These are phyloP conservation scores for Lentinula boryana DNA, from an alignment of 768 basidiomycete genomes.

Conservation along the genomic window DNA sequence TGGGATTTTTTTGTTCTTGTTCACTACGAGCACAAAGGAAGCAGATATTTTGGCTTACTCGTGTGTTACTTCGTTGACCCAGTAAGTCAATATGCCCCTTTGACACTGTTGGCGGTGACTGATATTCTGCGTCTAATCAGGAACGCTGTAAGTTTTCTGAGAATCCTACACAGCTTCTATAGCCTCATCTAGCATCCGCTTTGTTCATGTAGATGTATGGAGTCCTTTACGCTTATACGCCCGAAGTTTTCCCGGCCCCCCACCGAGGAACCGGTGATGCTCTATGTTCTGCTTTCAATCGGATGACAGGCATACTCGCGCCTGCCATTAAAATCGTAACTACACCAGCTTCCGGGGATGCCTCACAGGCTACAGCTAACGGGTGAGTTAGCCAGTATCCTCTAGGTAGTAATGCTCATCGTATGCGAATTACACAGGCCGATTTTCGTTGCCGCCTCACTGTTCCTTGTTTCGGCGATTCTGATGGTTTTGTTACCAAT, in stretches of 20 bases:
- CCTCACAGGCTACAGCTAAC: conserved; percentile 25
- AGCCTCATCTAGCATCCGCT: not conserved
- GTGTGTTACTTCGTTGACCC: conserved; percentile 34
- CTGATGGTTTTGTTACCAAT: conserved; percentile 39
- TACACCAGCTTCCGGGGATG: conserved; percentile 23
- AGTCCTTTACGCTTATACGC: conserved; percentile 51
- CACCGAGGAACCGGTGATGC: conserved; percentile 53
- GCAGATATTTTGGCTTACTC: conserved; percentile 38
- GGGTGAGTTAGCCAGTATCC: conserved; percentile 18
- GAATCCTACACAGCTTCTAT: not conserved
- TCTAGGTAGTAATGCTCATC: not conserved
- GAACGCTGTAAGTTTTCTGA: conserved; percentile 28
- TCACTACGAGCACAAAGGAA: conserved; percentile 38
- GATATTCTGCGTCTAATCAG: conserved; percentile 4
- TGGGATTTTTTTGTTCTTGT: conserved; percentile 43
- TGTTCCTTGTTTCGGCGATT: conserved; percentile 36
- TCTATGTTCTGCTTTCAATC: conserved; percentile 40
- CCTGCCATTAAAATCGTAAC: conserved; percentile 45
- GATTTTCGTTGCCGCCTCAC: conserved; percentile 40
- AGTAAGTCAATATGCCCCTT: conserved; percentile 21
- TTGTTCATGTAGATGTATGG: conserved; percentile 37
- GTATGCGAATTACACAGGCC: conserved; percentile 22
- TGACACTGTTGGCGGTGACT: no score
- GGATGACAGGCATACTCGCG: conserved; percentile 40
- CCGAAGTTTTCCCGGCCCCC: conserved; percentile 53